A percentile compares a stretch with the other conserved stretches of the same genome.
These are phyloP conservation scores for Moesziomyces antarcticus DNA, from an alignment of 1,284 basidiomycete species.

Conservation along the genomic window DNA sequence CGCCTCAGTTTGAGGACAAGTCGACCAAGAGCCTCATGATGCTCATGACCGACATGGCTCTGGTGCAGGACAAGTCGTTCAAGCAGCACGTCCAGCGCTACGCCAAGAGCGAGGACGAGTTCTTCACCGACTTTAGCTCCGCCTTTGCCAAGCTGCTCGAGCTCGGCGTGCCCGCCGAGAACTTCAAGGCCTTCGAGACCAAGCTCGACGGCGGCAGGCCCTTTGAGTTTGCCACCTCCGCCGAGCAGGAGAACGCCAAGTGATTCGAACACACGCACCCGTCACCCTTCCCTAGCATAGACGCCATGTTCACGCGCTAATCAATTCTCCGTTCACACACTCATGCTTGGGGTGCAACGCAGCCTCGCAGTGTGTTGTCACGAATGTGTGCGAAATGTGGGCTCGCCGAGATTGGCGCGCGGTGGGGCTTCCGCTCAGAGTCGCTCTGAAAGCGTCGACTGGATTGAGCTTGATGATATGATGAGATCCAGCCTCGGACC, in stretches of 20 bases:
- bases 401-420: no score
- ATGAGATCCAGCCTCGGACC: no score
- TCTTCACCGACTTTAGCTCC: slow-evolving; percentile 64
- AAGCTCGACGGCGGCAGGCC: slow-evolving; percentile 48
- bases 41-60: slow-evolving; percentile 69
- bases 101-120: slow-evolving; percentile 65
- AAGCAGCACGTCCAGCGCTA: slow-evolving; percentile 62
- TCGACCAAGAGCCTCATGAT: slow-evolving; percentile 90
- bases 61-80: slow-evolving; percentile 60
- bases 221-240: slow-evolving; percentile 47
- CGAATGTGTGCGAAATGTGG: no score
- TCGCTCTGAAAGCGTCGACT: no score
- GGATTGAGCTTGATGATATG: no score
- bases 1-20: slow-evolving; percentile 94
- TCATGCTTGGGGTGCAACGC: no score
- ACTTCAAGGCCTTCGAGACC: slow-evolving; percentile 59
- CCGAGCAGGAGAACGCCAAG: slow-evolving; percentile 57
- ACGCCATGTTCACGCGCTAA: slow-evolving; percentile 3
- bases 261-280: neutral
- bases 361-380: no score
- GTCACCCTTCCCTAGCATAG: neutral
- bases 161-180: slow-evolving; percentile 64
- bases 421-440: no score
- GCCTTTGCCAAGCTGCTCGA: slow-evolving; percentile 59
- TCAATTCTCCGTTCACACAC: neutral